Evolutionary conservation across 306 rosid species (phyloP), one percentile per base, ranked within the genome.

Genomic region (Glycine tomentella): DNA sequence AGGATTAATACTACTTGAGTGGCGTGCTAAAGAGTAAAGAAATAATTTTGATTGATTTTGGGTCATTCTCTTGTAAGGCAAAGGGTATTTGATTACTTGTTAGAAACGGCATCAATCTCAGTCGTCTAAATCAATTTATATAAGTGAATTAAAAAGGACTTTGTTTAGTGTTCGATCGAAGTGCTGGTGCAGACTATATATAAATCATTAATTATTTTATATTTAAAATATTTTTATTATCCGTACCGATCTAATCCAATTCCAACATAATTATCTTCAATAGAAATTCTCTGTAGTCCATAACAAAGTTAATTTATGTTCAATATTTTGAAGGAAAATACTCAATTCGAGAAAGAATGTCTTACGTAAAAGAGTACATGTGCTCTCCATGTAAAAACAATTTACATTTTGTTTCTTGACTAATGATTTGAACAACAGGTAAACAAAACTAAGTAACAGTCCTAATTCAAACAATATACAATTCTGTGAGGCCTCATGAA

Each of bases 1-100:
- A 55, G 61, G 61, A n/a, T 55, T 15, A 42, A 42, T 16, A 58
- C 38, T 10, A 58, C 38, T 31, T 64, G 48, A 14, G 17, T 64
- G 49, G 70, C 49, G 70, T 64, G 48, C 70, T 13, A 64, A 36
- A 38, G 70, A 13, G 34, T 13, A 64, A 36, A 38, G 70, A 13
- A 38, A 38, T 5, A 13, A 33, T 2, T 11, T 63, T 33, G 45
- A 25, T 33, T 8, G 15, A 61, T 25, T 61, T 38, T 31, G 1
- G 0, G 12, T 36, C 15, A 31, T 25, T 25, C 40, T 61, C 44
- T 61, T 31, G 36, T 8, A 57, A 57, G 64, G 11, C 34, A 57
- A 57, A 17, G 5, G 33, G 65, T 20, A 25, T 58, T 25, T 25
- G 13, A 61, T 61, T 25, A 61, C 67, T 34, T 61, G 67, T 61